Evolutionary conservation across 768 basidiomycete species (phyloP).

Genomic region (Collybia sordida): DNA sequence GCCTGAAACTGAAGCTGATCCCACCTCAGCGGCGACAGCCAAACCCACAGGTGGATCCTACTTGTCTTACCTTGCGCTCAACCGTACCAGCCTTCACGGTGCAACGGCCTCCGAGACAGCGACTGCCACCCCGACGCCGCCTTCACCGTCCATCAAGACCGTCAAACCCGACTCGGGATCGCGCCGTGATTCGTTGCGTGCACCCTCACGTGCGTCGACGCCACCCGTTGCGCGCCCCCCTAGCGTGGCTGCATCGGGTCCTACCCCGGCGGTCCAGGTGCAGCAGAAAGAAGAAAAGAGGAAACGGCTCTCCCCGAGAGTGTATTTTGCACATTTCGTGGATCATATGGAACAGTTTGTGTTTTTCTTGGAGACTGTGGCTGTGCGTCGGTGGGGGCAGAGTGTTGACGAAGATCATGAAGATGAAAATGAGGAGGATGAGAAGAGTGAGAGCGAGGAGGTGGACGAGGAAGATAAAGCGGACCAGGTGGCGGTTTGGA

Average conservation of each 20-base stretch:
- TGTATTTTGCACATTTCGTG: constrained; percentile 94
- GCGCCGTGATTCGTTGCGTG: constrained; percentile 36
- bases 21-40: constrained; percentile 18
- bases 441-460: too few relatives aligned
- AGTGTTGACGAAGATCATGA: constrained; percentile 32
- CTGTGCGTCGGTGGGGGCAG: constrained; percentile 78
- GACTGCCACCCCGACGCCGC: constrained; percentile 38
- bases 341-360: constrained; percentile 85
- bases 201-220: constrained; percentile 27
- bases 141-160: constrained; percentile 48
- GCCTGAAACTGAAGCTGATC: constrained; percentile 39
- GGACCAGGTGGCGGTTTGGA: constrained; percentile 87
- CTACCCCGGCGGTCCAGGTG: constrained; percentile 13
- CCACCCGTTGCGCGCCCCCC: constrained; percentile 17
- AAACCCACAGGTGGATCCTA: constrained; percentile 50
- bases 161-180: constrained; percentile 37
- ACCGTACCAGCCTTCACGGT: constrained; percentile 47
- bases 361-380: constrained; percentile 86
- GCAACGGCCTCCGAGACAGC: too few relatives aligned
- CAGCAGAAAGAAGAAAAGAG: constrained; percentile 31
- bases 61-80: constrained; percentile 77
- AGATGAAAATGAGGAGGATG: constrained; percentile 50
- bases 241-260: constrained; percentile 27
- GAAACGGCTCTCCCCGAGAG: constrained; percentile 72
- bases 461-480: constrained; percentile 54